Evolutionary conservation across 2,329 filamentous ascomycete species (phyloP), one percentile per base, ranked within the genome.

Genomic region (Arthroderma uncinatum): DNA sequence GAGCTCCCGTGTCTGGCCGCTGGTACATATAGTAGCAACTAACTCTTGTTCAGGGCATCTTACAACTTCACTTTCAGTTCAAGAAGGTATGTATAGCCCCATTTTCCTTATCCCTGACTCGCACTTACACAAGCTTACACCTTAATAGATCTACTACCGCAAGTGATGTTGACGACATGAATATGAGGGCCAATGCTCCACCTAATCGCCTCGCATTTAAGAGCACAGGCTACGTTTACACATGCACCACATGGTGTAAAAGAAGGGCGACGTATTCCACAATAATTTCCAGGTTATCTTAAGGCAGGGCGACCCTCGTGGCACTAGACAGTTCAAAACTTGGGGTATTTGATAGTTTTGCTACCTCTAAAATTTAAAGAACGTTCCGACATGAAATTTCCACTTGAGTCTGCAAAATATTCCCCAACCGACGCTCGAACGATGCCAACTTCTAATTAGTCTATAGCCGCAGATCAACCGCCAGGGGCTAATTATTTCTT

Each of bases 31-130:
- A 9, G 10, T 7, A 19, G 25, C 2, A 33, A 42, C 19, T n/a
- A 33, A 56, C 53, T 42, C 10, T 42, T 50, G 48, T 60, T 28
- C 63, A 94, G 88, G 92, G 92, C 55, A 95, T 97, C 65, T 76
- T 98, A 58, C 91, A 96, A 74, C 81, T 98, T 58, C 92, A 97
- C 71, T 98, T 98, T 71, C 91, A 96, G 72, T 96, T 97, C 79
- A 98, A 97, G 73, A 95, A 95, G 83, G 90, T 94, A 73, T 65
- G 74, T 63, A 57, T 57, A 48, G n/a, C 42, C 10, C 23, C 50
- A 34, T 34, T 21, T 10, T 25, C 7, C 7, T 25, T 9, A 9
- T 30, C n/a, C 25, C 25, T 23, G 10, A n/a, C 9, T 48, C 23
- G 33, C 9, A 14, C 14, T 21, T 53, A 21, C 30, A 42, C 21